Evolutionary conservation across 2,329 filamentous ascomycete species (phyloP).

Genomic region (Epichloe sibirici): DNA sequence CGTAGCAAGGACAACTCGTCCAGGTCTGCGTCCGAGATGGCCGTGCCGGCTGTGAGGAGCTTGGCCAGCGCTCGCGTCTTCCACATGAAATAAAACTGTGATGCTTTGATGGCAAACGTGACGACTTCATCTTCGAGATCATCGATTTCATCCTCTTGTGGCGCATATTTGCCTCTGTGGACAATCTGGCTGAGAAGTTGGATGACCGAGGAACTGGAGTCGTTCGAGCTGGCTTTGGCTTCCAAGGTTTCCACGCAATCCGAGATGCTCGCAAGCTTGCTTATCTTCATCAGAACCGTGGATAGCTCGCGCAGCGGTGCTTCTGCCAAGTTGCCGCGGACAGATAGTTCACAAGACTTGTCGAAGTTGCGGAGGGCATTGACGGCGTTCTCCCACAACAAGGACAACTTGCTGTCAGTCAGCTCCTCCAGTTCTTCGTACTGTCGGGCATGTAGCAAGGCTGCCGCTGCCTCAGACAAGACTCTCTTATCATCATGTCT

Average conservation of each 20-base stretch:
- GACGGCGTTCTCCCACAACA: conserved; percentile 76
- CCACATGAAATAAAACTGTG: conserved; percentile 94
- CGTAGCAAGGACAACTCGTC: conserved; percentile 46
- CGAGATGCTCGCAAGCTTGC: conserved; percentile 67
- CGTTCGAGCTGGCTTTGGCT: conserved; percentile 34
- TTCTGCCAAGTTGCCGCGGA: conserved; percentile 54
- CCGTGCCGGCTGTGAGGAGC: conserved; percentile 41
- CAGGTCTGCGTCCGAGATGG: conserved; percentile 44
- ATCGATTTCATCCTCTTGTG: conserved; percentile 58
- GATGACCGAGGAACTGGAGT: conserved; percentile 42
- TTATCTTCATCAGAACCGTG: conserved; percentile 65
- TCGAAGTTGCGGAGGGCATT: conserved; percentile 61
- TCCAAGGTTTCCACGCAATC: conserved; percentile 71
- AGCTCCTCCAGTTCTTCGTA: conserved; percentile 84
- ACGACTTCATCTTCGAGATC: conserved; percentile 70
- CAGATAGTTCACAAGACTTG: conserved; percentile 57
- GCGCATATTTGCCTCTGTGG: conserved; percentile 58
- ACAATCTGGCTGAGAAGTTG: conserved; percentile 62
- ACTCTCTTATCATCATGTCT: conserved; percentile 83
- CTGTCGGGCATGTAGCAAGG: conserved; percentile 72
- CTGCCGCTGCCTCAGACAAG: conserved; percentile 68
- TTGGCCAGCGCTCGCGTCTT: conserved; percentile 53
- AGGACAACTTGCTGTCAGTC: conserved; percentile 65
- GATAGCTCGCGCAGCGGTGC: conserved; percentile 57
- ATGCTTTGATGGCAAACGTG: conserved; percentile 59